phyloP scores from a whole-genome alignment of 1,284 basidiomycete species.

The Cystobasidium sp. region DNA sequence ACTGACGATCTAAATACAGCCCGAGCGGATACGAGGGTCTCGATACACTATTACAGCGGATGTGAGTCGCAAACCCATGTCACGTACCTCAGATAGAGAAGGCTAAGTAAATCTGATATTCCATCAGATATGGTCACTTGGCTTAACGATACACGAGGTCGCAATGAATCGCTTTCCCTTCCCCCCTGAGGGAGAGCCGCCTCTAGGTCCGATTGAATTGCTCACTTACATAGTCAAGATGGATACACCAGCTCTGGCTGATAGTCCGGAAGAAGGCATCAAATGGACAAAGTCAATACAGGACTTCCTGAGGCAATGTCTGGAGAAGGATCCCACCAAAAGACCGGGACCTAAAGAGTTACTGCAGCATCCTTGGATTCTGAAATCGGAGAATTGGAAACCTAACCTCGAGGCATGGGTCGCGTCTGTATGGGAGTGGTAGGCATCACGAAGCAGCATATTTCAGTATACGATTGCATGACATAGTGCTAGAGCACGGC shows the following conservation, averaged over 20 bases:
- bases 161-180: constrained; percentile 95
- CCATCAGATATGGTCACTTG: constrained; percentile 90
- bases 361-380: constrained; percentile 85
- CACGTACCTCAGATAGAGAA: background rate
- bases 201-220: constrained; percentile 82
- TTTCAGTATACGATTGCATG: background rate
- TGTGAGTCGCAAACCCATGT: constrained; percentile 11
- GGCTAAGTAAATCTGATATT: constrained; percentile 67
- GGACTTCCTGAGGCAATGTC: constrained; percentile 82
- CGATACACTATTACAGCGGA: constrained; percentile 97
- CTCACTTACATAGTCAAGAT: constrained; percentile 88
- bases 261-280: constrained; percentile 61
- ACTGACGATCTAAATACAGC: constrained; percentile 63
- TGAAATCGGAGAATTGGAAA: constrained; percentile 74
- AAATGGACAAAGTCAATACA: constrained; percentile 86
- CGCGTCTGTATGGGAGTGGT: constrained; percentile 83
- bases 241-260: constrained; percentile 77
- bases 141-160: constrained; percentile 88
- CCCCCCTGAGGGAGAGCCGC: constrained; percentile 72
- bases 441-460: background rate
- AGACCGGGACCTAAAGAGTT: constrained; percentile 86
- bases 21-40: constrained; percentile 97
- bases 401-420: constrained; percentile 91
- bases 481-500: too few relatives aligned
- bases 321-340: constrained; percentile 60